phyloP scores from a whole-genome alignment of 2,329 filamentous ascomycete genomes.

The Scedosporium boydii region DNA sequence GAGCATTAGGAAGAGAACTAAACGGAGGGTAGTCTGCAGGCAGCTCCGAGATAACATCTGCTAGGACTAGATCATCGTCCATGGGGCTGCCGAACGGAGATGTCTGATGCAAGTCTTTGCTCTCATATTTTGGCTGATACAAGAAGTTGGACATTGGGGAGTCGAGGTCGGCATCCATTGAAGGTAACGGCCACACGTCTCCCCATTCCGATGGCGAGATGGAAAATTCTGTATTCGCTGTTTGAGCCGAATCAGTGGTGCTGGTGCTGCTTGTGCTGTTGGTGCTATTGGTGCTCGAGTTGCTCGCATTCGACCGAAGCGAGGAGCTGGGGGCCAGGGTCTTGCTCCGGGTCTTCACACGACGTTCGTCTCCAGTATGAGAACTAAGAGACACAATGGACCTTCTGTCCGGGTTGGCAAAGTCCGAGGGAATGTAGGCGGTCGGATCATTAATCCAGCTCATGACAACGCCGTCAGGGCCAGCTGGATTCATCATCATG shows the following conservation, averaged over 20 bases:
- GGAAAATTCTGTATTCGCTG: slow-evolving; percentile 10
- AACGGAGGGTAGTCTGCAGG: background rate
- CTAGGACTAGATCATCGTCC: slow-evolving; percentile 3
- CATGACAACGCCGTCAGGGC: background rate
- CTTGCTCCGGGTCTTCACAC: slow-evolving; percentile 24
- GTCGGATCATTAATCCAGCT: slow-evolving; percentile 3
- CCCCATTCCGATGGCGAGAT: slow-evolving; percentile 16
- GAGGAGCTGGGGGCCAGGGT: slow-evolving; percentile 37
- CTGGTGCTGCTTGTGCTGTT: slow-evolving; percentile 29
- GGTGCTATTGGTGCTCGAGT: slow-evolving; percentile 28
- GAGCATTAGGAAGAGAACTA: background rate
- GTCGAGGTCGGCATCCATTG: slow-evolving; percentile 32
- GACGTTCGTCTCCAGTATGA: slow-evolving; percentile 17
- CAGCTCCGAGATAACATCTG: background rate
- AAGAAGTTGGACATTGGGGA: slow-evolving; percentile 33
- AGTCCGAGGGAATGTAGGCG: background rate
- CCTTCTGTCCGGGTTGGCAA: background rate
- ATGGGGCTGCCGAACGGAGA: slow-evolving; percentile 5
- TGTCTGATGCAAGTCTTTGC: slow-evolving; percentile 4
- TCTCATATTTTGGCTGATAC: slow-evolving; percentile 16
- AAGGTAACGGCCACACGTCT: slow-evolving; percentile 28
- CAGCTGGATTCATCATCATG: background rate
- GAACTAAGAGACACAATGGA: background rate
- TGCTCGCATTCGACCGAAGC: slow-evolving; percentile 33
- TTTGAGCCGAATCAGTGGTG: slow-evolving; percentile 37